phyloP scores from a whole-genome alignment of 495 filamentous ascomycete genomes.

The Aspergillus ellipticus region DNA sequence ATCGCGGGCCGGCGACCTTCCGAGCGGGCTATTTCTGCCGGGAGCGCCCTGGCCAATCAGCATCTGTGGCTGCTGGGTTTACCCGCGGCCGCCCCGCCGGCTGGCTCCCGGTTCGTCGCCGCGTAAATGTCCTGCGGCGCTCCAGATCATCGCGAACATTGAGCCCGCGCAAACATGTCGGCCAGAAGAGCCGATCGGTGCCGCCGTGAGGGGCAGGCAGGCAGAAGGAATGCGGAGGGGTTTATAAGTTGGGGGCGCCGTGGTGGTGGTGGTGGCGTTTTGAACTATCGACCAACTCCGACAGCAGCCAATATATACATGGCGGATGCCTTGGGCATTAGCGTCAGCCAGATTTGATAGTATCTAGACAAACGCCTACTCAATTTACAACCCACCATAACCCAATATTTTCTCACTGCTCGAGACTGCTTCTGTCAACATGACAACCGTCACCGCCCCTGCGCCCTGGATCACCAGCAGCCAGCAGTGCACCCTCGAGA shows the following conservation, averaged over 20 bases:
- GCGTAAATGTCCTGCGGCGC: not conserved
- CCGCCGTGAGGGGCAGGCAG: not conserved
- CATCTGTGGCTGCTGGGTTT: not conserved
- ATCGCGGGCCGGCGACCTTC: not conserved
- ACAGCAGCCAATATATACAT: not conserved
- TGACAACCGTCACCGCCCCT: not conserved
- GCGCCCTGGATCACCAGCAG: not conserved
- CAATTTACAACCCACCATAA: not conserved
- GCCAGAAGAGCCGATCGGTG: not conserved
- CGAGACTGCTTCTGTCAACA: too few relatives aligned
- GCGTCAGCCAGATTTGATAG: not conserved
- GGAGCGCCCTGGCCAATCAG: not conserved
- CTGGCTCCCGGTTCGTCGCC: not conserved
- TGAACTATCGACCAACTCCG: not conserved
- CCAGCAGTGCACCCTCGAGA: slow-evolving; percentile 25
- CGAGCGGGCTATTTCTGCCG: not conserved
- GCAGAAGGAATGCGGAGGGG: not conserved
- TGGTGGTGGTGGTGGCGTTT: not conserved
- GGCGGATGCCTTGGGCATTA: not conserved
- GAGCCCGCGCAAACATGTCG: not conserved
- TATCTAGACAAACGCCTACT: too few relatives aligned
- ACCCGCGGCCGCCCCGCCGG: not conserved
- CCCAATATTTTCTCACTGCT: too few relatives aligned
- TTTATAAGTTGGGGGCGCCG: not conserved
- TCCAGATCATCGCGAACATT: not conserved